Evolutionary conservation across 1,284 basidiomycete species (phyloP), one percentile per base, ranked within the genome.

Genomic region (Ganoderma sp.): DNA sequence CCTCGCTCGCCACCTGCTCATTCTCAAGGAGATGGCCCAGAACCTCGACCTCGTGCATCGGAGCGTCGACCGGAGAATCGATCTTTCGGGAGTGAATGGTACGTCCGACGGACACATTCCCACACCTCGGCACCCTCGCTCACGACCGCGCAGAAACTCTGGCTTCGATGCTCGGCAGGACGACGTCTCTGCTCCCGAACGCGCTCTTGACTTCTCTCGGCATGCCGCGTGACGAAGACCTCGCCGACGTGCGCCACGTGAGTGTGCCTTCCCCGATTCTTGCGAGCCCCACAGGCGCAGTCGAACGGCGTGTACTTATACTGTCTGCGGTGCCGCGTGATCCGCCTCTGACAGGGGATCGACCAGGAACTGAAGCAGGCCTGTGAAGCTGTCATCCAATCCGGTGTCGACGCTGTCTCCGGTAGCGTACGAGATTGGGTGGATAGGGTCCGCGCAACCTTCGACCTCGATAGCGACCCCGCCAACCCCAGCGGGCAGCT

Each of bases 1-100:
- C 83, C 86, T 96, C 52, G 90, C 96, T 22, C 87, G 95, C 59
- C 96, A 98, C 81, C 79, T 97, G n/a, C 81, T 98, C 63, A 92
- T 97, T 50, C 79, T 98, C 70, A 98, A 97, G 78, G 96, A 98
- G 80, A 90, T 97, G 76, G 86, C 91, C 6, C 85, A 89, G 45
- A 90, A 88, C 69, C 81, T 97, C 64, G 93, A 95, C 70, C 80
- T 94, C 48, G 87, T 82, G 39, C 79, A 84, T 64, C 81, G 79
- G 66, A 81, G 84, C 64, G 76, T 77, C 5, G 76, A 73, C 65
- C 74, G 76, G 50, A 73, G 75, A 48, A 72, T 80, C 41, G 81
- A 83, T 64, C 79, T 83, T 65, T 81, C 82, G 42, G 85, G 86
- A 28, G 81, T 90, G 39, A 86, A 88, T 64, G 88, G 88, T 88